phyloP scores from a whole-genome alignment of 208 protist genomes.

The Endotrypanum monterogeii region DNA sequence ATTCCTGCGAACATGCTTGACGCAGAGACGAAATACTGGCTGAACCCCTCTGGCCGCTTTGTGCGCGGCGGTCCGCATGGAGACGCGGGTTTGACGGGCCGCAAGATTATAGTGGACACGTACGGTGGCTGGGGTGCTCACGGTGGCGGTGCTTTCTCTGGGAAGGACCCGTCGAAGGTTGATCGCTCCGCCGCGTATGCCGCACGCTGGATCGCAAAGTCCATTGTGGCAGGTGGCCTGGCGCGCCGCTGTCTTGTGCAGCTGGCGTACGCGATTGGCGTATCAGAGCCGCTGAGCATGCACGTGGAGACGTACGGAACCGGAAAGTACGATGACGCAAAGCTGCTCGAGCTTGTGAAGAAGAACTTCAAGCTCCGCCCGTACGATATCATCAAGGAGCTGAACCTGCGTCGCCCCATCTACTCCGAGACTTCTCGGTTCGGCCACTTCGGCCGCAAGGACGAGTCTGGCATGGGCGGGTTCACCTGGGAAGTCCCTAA shows the following conservation, averaged over 20 bases:
- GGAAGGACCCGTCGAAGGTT: conserved; percentile 99
- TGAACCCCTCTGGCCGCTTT: conserved; percentile 99
- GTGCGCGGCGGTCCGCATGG: conserved; percentile 99
- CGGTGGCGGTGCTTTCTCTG: conserved; percentile 99
- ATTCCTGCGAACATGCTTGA: conserved; percentile 95
- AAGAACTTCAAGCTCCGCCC: conserved; percentile 99
- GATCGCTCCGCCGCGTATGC: conserved; percentile 99
- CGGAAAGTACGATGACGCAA: conserved; percentile 79
- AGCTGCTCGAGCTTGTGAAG: conserved; percentile 90
- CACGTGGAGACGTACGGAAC: conserved; percentile 99
- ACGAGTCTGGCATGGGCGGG: conserved; percentile 79
- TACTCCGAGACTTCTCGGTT: conserved; percentile 97
- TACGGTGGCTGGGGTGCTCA: conserved; percentile 99
- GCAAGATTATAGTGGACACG: conserved; percentile 99
- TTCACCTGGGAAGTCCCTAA: conserved; percentile 99
- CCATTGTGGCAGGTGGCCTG: conserved; percentile 95
- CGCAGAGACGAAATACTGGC: conserved; percentile 96
- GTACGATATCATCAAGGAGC: conserved; percentile 96
- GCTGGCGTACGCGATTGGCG: conserved; percentile 99
- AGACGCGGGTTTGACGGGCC: conserved; percentile 99
- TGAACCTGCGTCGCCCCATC: conserved; percentile 96
- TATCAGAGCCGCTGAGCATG: conserved; percentile 97
- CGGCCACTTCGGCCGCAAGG: conserved; percentile 99
- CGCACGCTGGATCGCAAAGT: conserved; percentile 99
- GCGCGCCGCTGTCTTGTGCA: conserved; percentile 96